Evolutionary conservation across 2,329 filamentous ascomycete species (phyloP), one percentile per base, ranked within the genome.

Genomic region (Grosmannia serpens): DNA sequence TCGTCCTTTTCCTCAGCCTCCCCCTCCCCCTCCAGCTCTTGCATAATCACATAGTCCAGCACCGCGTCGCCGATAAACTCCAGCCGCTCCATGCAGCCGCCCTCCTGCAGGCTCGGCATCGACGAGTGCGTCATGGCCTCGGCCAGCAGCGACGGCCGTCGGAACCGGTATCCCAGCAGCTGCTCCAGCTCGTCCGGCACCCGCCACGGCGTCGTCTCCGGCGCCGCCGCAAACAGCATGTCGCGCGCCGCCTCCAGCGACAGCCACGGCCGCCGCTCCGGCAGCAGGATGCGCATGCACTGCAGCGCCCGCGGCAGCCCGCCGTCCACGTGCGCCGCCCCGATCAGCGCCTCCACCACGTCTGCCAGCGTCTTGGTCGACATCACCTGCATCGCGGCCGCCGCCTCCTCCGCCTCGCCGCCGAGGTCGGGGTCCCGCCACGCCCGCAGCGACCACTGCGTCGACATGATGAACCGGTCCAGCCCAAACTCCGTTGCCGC

Each of bases 21-120:
- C 1, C 27, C 10, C 1, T 15, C n/a, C 17, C 20, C 53, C 11
- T 26, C 8, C 6, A 60, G 46, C 46, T 27, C 33, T 47, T 61
- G 2, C 9, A 89, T 83, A 54, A 96, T 75, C 58, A 96, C 75
- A 64, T 84, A 80, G 70, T 97, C 92, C 0, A 97, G 81, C 2
- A 96, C 76, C 0, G 90, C 82, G 65, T 97, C 92, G 1, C 92
- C 92, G 0, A 96, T 74, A 65, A 94, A 96, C 67, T 96, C 92
- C 1, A 96, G 79, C 0, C 91, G 82, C 64, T 96, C 88, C 15
- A 83, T 78, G 26, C 71, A 76, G 2, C 75, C 75, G 5, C 78
- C 74, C 20, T 73, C 70, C 33, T 74, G 75, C 55, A 76, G 78
- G 6, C 69, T 59, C 50, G 68, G 70, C 64, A 68, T 76, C 0